Evolutionary conservation across 225 moss, liverwort and hornwort species (phyloP).

Genomic region (Thuidium tamariscinum): DNA sequence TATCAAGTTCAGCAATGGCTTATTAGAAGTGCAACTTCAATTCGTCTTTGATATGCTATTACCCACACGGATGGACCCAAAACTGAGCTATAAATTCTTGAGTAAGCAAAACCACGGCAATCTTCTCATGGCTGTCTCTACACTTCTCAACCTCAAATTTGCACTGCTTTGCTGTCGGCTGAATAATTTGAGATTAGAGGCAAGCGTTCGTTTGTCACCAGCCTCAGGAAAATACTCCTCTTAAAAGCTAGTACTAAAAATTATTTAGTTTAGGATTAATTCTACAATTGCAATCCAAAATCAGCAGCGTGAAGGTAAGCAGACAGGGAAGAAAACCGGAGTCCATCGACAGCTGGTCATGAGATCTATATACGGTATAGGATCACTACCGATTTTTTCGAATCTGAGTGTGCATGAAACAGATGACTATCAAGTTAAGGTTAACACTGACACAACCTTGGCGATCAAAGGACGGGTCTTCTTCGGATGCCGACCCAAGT

Average conservation of each 20-base stretch:
- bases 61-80: background rate
- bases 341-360: background rate
- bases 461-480: background rate
- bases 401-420: background rate
- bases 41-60: background rate
- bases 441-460: too few relatives aligned
- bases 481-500: background rate
- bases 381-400: too few relatives aligned
- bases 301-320: fast-evolving
- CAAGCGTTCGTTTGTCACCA: background rate
- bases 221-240: too few relatives aligned
- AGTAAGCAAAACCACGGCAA: background rate
- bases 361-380: background rate
- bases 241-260: too few relatives aligned
- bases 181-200: background rate
- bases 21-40: background rate
- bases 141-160: background rate
- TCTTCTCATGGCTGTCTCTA: background rate
- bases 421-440: too few relatives aligned
- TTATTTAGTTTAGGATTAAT: too few relatives aligned
- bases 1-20: background rate
- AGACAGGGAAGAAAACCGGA: background rate
- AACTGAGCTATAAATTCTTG: background rate
- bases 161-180: background rate
- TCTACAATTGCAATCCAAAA: background rate